Evolutionary conservation across 129 eudicot species (phyloP), one percentile per base, ranked within the genome.

Genomic region (Arctium lappa): DNA sequence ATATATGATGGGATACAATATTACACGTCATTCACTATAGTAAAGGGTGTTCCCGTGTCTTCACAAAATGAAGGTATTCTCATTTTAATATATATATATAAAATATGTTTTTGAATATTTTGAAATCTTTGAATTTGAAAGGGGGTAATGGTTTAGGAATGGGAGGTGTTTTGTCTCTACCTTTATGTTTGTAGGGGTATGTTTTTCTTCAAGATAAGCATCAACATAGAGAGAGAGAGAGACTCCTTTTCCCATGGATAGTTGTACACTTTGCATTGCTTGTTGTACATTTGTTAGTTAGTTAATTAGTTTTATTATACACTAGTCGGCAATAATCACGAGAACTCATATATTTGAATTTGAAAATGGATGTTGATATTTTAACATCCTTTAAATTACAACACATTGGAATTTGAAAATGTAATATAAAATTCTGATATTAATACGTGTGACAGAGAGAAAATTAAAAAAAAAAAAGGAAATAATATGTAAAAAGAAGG

Each of bases 231-330:
- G 8, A 40, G 46, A 40, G 46, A 40, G 44, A 40, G 9, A 1
- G 46, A 10, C 50, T 40, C 69, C 80, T 6, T 75, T 66, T 63
- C 1, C 76, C 18, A 83, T 38, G 7, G 42, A 38, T 65, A 29
- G 65, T 82, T 82, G 86, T 76, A 69, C 81, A 22, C 0, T 48
- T 13, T 15, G 79, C 74, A 56, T 39, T n/a, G 66, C 30, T 38
- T 11, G 75, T 72, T 78, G 86, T 83, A 50, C 86, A 39, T 15
- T 32, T 11, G 16, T 8, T 32, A 18, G 34, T 40, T 10, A 37
- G 62, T 81, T 53, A 0, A 2, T 33, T 1, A 33, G 27, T 22
- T 33, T 33, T 39, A 9, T 7, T 8, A 44, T 33, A 1, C 27
- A 53, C 22, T 15, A 8, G 8, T 8, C 10, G 8, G 50, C 50